Base-by-base conservation (phyloP, 331 rosid genomes). In the Pyrus hybrid region DNA sequence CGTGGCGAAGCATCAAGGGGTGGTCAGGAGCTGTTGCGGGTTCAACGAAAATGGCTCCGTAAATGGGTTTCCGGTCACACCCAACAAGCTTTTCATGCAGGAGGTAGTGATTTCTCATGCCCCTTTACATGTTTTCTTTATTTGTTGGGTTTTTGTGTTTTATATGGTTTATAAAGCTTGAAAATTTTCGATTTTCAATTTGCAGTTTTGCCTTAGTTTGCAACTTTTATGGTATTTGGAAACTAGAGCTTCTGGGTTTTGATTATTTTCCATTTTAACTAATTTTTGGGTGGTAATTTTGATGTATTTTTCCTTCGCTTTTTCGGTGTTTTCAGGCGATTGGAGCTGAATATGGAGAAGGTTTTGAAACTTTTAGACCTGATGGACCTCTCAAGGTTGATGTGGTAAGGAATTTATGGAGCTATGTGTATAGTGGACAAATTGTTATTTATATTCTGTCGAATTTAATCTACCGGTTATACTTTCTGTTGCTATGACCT, bases 271-370 rank as follows among this genome's bases (percentile, higher is more conserved):
- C 20, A 28, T 33, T 37, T n/a, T 37, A 35, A 63, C 45, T 13
- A 16, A 21, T 33, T 2, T 28, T 72, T 28, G 9, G 45, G 47
- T 32, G 20, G 63, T 33, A 53, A 70, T 70, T 49, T 71, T 58
- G 77, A 51, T 66, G 35, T 22, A 25, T 63, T 71, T 57, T 13
- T 37, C 45, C 45, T 80, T 12, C 6, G 41, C 23, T 10, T 79
- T 78, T 71, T 65, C 45, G 77, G 73, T 17, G 41, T 82, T 56
- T 51, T 41, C 84, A 95, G 99, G 93, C 93, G 33, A 95, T 95
- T 82, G 99, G 99, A 80, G 99, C 99, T 78, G 99, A 95, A 85
- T 95, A 95, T 83, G 99, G 99, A 75, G 99, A 95, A 85, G 99
- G 96, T 62, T 95, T 95, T 83, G 99, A 92, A 77, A 90, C 98